Evolutionary conservation across 139 green algal species (phyloP), one percentile per base, ranked within the genome.

Genomic region (Diplosphaera chodatii): DNA sequence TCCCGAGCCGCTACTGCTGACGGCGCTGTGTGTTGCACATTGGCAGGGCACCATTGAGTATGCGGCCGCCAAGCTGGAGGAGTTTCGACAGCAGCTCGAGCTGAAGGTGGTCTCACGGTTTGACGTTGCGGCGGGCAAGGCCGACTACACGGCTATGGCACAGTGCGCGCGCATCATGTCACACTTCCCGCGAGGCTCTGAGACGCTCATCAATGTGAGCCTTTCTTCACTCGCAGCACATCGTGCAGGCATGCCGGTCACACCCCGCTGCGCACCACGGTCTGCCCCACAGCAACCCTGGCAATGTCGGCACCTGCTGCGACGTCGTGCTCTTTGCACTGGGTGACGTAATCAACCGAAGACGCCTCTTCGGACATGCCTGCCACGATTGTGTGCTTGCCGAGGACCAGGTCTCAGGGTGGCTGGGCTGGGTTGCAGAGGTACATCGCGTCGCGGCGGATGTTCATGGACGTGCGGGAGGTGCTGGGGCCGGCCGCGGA

Each of bases 131-230:
- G 75, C 82, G 27, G 66, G 59, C 27, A 34, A 64, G 31, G 40
- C 67, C 32, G 75, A 92, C 68, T 32, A 85, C 28, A 40, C 32
- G 41, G 78, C 55, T 32, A 91, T 92, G 85, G 76, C 79, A 1
- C 74, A 83, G 73, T 89, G 82, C 66, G 85, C 86, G 8, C 41
- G 63, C 55, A 86, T 88, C 75, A 92, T 92, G 87, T 74, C 71
- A 2, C 67, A 85, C 63, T 81, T 89, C 71, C 62, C 66, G 31
- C 66, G 71, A n/a, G 75, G 66, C 34, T 66, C 70, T 30, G 27
- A 32, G 22, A 31, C 32, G 8, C 67, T 78, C 0, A 62, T 78
- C 56, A 68, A 78, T 56, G 74, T 78, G 30, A 27, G 40, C 5
- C 21, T 16, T 18, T 29, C 10, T 10, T 66, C 59, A 10, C 6